phyloP scores from a whole-genome alignment of 805 yeast genomes.

The Clavispora asparagi region DNA sequence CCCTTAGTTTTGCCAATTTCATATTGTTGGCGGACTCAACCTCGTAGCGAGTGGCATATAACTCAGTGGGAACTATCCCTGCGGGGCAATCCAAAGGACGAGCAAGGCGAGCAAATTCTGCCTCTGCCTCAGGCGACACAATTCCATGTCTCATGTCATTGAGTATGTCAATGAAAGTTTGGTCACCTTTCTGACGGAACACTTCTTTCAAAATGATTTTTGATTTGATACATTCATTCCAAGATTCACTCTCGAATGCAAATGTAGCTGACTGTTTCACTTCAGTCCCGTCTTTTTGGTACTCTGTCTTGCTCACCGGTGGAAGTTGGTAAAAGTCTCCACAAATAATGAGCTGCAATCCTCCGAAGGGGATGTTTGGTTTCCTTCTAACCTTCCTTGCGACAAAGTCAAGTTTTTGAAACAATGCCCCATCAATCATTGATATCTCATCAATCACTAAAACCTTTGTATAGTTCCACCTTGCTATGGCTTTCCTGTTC shows the following conservation, averaged over 20 bases:
- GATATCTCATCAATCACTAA: slow-evolving; percentile 89
- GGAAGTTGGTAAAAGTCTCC: slow-evolving; percentile 98
- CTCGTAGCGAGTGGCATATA: slow-evolving; percentile 81
- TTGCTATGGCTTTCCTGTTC: slow-evolving; percentile 36
- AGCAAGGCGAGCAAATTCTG: slow-evolving; percentile 47
- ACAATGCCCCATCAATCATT: slow-evolving; percentile 79
- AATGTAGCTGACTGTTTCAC: slow-evolving; percentile 33
- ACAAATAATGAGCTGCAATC: slow-evolving; percentile 80
- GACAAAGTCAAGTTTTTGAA: slow-evolving; percentile 67
- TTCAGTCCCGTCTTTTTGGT: slow-evolving; percentile 23
- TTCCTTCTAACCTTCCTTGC: slow-evolving; percentile 55
- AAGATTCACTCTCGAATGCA: slow-evolving; percentile 70
- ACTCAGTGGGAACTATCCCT: slow-evolving; percentile 83
- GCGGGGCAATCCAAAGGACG: slow-evolving; percentile 57
- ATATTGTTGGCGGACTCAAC: slow-evolving; percentile 69
- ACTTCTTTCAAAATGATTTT: slow-evolving; percentile 74
- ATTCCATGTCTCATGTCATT: slow-evolving; percentile 76
- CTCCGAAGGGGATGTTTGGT: slow-evolving; percentile 73
- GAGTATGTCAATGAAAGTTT: slow-evolving; percentile 67
- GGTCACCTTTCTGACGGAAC: slow-evolving; percentile 84
- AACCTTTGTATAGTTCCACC: slow-evolving; percentile 68
- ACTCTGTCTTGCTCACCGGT: slow-evolving; percentile 54
- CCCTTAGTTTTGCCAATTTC: slow-evolving; percentile 38
- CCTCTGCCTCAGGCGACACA: slow-evolving; percentile 44
- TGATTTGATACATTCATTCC: slow-evolving; percentile 59